Base-by-base conservation (phyloP, 371 early-diverging fungal genomes). In the Rhizomucor pusillus region DNA sequence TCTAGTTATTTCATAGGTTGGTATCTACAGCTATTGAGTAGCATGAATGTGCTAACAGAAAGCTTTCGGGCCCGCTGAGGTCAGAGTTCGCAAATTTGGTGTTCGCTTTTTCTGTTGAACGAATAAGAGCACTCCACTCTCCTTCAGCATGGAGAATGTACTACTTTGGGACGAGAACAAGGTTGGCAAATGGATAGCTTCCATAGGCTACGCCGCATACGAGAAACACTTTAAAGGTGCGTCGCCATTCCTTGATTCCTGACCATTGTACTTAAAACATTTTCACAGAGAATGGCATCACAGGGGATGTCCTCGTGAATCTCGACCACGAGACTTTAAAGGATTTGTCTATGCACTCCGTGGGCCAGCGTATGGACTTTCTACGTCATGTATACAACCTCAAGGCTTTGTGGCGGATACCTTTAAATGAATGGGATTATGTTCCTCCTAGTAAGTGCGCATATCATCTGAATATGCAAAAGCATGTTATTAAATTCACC, bases 301-400 rank as follows among this genome's bases (percentile, higher is more conserved):
- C 90, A 16, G 98, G 98, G 43, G 93, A 93, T 56, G 82, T 93
- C 3, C 84, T 98, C 6, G 73, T 92, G 22, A 86, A 90, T 63
- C 86, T 95, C 35, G 93, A 94, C 73, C 94, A 95, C 69, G 92
- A 87, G 45, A 81, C 94, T 39, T 78, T 98, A 50, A 84, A 86
- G 62, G 97, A 95, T 56, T 67, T 98, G 39, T 87, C 86, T 1
- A 76, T 98, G 33, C 72, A 78, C 34, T 90, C 93, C 1, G 88
- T 97, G 11, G 98, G 98, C 3, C 89, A 90, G 40, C 79, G 98
- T 18, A 75, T 96, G 41, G 78, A 85, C 14, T 75, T 98, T 13
- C 78, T 98, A 35, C 90, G 90, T 62, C 87, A 90, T 14, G 88
- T 95, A 33, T 93, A 92, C 53, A 82, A 87, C 51, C 72, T 90